Evolutionary conservation across 106 monocot genomes (phyloP).

Genomic region (Dendrobium officinale): DNA sequence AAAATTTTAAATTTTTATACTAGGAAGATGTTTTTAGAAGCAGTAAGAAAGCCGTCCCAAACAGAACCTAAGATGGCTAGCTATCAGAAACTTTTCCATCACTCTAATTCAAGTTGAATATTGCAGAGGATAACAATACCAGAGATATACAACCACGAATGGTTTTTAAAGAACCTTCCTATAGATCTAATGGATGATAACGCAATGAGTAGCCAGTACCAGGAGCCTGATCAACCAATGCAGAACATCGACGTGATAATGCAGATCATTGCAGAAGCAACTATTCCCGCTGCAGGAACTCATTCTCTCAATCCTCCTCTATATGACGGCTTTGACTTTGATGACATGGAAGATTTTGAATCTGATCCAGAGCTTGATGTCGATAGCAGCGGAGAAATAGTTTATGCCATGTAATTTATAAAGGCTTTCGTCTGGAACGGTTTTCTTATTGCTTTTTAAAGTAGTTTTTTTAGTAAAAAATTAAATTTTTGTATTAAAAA

Average conservation of each 20-base stretch:
- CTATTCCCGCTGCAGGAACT: conserved; percentile 56
- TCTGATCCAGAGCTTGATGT: conserved; percentile 74
- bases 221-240: conserved; percentile 60
- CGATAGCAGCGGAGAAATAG: conserved; percentile 79
- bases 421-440: no score
- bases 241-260: conserved; percentile 41
- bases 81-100: not conserved
- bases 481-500: no score
- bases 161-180: conserved; percentile 76
- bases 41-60: no score
- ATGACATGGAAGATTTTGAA: conserved; percentile 72
- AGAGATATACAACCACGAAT: conserved; percentile 66
- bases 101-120: not conserved
- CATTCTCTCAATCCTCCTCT: conserved; percentile 38
- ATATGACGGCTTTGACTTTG: conserved; percentile 40
- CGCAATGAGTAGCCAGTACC: conserved; percentile 23
- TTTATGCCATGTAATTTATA: conserved; percentile 57
- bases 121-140: conserved; percentile 67
- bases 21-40: no score
- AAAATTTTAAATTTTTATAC: no score
- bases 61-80: no score
- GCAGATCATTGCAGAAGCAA: conserved; percentile 55
- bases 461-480: no score
- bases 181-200: conserved; percentile 62
- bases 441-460: no score